Percentiles rank a stretch among this genome's conserved stretches.
phyloP scores from a whole-genome alignment of 23 red algal genomes.

The Gracilaria gracilis region DNA sequence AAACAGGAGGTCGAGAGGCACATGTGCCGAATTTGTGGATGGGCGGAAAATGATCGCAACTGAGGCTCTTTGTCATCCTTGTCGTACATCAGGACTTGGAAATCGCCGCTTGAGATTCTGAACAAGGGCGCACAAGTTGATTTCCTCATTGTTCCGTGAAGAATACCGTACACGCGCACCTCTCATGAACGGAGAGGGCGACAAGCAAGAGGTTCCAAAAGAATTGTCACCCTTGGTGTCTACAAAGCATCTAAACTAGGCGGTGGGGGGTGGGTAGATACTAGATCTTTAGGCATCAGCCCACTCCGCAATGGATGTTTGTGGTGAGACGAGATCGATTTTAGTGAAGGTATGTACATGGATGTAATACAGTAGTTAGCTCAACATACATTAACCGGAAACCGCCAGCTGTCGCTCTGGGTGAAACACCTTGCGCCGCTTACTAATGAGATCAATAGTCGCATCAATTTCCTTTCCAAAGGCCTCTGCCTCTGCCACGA shows the following conservation, averaged over 20 bases:
- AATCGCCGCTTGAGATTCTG: slow-evolving; percentile 2
- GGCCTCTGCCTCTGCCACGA: slow-evolving; percentile 7
- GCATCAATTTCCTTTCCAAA: slow-evolving; percentile 24
- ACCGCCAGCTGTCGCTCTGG: background rate
- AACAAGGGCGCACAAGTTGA: background rate
- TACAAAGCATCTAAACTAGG: too few relatives aligned
- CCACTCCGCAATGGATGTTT: too few relatives aligned
- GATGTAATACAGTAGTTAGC: background rate
- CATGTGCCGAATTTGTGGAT: background rate
- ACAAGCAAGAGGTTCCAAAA: too few relatives aligned
- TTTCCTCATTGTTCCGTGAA: background rate
- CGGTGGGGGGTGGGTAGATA: too few relatives aligned
- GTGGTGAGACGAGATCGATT: too few relatives aligned
- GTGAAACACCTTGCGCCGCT: background rate
- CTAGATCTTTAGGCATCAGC: too few relatives aligned
- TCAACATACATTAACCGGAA: background rate
- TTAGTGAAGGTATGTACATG: too few relatives aligned
- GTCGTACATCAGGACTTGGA: background rate
- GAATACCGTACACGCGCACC: background rate
- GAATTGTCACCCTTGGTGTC: too few relatives aligned
- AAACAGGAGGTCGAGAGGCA: slow-evolving; percentile 64
- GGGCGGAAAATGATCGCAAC: slow-evolving; percentile 58
- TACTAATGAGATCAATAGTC: background rate
- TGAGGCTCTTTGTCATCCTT: slow-evolving; percentile 37
- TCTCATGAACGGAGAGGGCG: too few relatives aligned